Evolutionary conservation across 140 eudicot species (phyloP), one percentile per base, ranked within the genome.

Genomic region (Cichorium intybus): DNA sequence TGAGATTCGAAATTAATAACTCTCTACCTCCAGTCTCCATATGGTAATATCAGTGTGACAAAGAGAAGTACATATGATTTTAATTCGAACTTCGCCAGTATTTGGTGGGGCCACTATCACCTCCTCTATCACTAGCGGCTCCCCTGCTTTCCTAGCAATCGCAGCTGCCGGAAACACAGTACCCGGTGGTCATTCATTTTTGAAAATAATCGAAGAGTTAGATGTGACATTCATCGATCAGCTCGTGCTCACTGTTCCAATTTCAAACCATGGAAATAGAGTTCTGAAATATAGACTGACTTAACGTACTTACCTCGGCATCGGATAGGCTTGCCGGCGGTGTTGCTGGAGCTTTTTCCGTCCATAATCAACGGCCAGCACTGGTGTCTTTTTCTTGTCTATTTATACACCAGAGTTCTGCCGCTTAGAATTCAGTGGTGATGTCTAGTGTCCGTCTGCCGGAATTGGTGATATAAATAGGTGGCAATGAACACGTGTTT

Each of bases 111-210:
- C 87, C 23, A 91, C 96, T 6, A 68, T 63, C 53, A 91, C 82
- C 66, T 91, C 95, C 74, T 91, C 97, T 8, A 91, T 85, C 68
- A 81, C 84, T 80, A 91, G 58, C 6, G 95, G 91, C 75, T 82
- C 82, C 69, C 96, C 96, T 46, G 96, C 66, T 61, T 78, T 72
- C 69, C 97, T 71, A 6, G 77, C 87, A 56, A 91, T 85, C 26
- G 96, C 97, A 55, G 97, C 97, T 91, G 82, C 70, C 53, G 58
- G 18, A 14, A 55, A 64, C 23, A 60, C 20, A 54, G 2, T 12
- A 71, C 15, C 11, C 33, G n/a, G n/a, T n/a, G n/a, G n/a, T n/a
- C 18, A 54, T 51, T 23, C 20, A 6, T 24, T 23, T 28, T 16
- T 26, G 46, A 45, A 14, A 29, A 23, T 43, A 34, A 29, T n/a